Evolutionary conservation across 164 flowering plant species (phyloP).

Genomic region (Vitis amurensis): DNA sequence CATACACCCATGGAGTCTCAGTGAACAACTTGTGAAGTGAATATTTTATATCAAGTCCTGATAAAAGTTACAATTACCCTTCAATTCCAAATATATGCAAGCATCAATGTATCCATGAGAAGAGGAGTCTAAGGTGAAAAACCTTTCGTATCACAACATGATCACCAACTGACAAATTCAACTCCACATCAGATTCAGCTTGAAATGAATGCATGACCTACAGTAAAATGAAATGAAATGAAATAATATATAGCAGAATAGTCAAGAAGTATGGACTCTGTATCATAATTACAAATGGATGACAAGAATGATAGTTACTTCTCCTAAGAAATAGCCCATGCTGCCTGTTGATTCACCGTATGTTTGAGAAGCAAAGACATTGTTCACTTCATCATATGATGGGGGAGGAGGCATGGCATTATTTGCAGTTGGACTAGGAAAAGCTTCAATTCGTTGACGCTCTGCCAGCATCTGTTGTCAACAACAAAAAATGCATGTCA

Average conservation of each 20-base stretch:
- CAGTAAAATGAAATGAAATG: neutral
- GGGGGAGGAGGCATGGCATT: slow-evolving; percentile 68
- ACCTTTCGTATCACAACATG: slow-evolving; percentile 96
- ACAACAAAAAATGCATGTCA: neutral
- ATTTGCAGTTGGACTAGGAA: slow-evolving; percentile 49
- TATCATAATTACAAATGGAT: too few species aligned
- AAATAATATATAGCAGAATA: too few species aligned
- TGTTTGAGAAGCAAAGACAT: slow-evolving; percentile 48
- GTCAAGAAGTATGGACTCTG: neutral
- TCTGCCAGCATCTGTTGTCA: slow-evolving; percentile 68
- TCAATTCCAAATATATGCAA: too few species aligned
- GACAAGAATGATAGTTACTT: slow-evolving; percentile 13
- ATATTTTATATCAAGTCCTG: too few species aligned
- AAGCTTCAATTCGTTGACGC: slow-evolving; percentile 73
- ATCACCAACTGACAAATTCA: slow-evolving; percentile 77
- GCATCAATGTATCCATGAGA: too few species aligned
- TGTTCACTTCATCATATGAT: slow-evolving; percentile 71
- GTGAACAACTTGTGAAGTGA: too few species aligned
- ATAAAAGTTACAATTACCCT: too few species aligned
- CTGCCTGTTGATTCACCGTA: slow-evolving; percentile 50
- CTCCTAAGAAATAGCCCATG: slow-evolving; percentile 80
- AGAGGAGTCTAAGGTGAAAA: slow-evolving; percentile 1
- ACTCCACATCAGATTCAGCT: slow-evolving; percentile 83
- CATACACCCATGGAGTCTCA: too few species aligned
- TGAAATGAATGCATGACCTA: slow-evolving; percentile 78